Percentiles rank a stretch among this genome's conserved stretches.
Conservation (phyloP, 2,329 filamentous ascomycete species). For the Fusarium algeriense region DNA sequence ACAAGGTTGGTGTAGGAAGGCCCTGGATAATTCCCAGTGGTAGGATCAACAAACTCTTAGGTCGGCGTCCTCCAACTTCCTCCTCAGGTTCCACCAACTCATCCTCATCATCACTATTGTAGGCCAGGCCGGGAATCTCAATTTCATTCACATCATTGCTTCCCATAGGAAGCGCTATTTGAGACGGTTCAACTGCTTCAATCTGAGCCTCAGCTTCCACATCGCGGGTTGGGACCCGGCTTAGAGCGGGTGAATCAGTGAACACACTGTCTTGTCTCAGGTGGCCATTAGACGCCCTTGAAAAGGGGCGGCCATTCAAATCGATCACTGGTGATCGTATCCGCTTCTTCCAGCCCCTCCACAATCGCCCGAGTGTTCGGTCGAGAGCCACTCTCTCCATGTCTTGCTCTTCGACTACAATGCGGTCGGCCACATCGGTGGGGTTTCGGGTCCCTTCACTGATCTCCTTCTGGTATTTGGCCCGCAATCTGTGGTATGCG, state of each 20-base stretch:
- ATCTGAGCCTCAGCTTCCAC: conserved; percentile 35
- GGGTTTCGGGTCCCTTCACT: conserved; percentile 62
- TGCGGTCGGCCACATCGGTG: conserved; percentile 68
- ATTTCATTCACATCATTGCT: conserved; percentile 82
- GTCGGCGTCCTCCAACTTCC: conserved; percentile 53
- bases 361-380: conserved; percentile 86
- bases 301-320: conserved; percentile 62
- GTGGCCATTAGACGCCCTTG: conserved; percentile 58
- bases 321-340: conserved; percentile 70
- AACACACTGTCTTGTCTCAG: conserved; percentile 52
- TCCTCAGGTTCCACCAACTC: conserved; percentile 53
- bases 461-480: conserved; percentile 70
- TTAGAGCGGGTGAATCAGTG: conserved; percentile 53
- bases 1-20: conserved; percentile 51
- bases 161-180: conserved; percentile 75
- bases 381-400: conserved; percentile 95
- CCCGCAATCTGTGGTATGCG: conserved; percentile 75
- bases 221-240: conserved; percentile 48
- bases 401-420: conserved; percentile 90
- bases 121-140: conserved; percentile 77
- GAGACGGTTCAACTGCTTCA: conserved; percentile 52
- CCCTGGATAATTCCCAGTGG: conserved; percentile 43
- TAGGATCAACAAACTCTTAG: conserved; percentile 58
- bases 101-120: conserved; percentile 72
- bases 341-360: conserved; percentile 95